Conservation (phyloP, 2,329 filamentous ascomycete species). For the Fusarium sp. region DNA sequence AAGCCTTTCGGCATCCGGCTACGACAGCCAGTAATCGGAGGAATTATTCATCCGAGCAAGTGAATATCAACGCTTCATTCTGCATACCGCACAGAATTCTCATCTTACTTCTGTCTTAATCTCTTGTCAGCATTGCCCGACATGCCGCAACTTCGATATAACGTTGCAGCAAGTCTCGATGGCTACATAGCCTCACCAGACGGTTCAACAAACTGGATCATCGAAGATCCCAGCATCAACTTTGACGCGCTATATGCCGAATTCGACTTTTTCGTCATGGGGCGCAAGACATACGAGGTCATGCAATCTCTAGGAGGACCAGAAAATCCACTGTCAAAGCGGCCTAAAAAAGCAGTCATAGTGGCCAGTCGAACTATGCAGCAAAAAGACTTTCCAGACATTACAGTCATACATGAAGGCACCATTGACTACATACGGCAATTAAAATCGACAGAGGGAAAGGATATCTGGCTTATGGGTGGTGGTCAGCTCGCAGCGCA, state of each 20-base stretch:
- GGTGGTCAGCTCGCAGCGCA: conserved; percentile 48
- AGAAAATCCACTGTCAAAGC: conserved; percentile 40
- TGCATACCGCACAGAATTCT: not conserved
- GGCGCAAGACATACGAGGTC: conserved; percentile 52
- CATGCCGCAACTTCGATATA: conserved; percentile 49
- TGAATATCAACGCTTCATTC: not conserved
- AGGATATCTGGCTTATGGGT: conserved; percentile 55
- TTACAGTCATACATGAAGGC: conserved; percentile 44
- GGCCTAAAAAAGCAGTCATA: conserved; percentile 42
- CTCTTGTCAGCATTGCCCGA: not conserved
- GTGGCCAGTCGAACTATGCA: conserved; percentile 47
- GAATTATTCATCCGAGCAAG: not conserved
- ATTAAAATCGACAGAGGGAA: conserved; percentile 39
- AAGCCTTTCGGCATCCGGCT: rapidly evolving
- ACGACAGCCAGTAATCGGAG: not conserved
- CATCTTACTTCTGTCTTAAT: not conserved
- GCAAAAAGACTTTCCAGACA: conserved; percentile 30
- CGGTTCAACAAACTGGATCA: conserved; percentile 50
- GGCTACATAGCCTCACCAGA: conserved; percentile 52
- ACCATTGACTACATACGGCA: conserved; percentile 36
- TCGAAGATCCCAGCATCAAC: conserved; percentile 49
- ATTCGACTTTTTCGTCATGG: conserved; percentile 53
- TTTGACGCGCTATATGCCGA: conserved; percentile 50
- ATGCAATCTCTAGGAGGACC: conserved; percentile 34
- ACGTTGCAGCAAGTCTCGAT: conserved; percentile 52